phyloP scores from a whole-genome alignment of 2,329 filamentous ascomycete genomes.

The Zelopaecilomyces penicillatus region DNA sequence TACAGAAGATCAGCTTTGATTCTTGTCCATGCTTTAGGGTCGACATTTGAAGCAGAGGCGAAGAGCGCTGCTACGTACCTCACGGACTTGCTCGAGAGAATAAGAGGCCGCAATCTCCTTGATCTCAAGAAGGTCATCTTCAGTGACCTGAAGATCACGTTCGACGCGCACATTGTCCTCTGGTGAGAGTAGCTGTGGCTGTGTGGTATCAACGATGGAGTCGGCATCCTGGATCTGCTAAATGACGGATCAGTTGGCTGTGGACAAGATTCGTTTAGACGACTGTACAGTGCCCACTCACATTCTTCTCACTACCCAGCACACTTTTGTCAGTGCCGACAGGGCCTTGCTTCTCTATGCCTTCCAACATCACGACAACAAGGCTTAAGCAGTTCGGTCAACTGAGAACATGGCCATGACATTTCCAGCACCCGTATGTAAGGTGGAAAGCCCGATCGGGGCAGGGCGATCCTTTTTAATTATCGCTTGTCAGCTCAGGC shows the following conservation, averaged over 20 bases:
- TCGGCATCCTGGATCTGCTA: not conserved
- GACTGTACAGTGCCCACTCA: not conserved
- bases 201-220: not conserved
- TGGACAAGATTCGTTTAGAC: not conserved
- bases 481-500: no score
- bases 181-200: not conserved
- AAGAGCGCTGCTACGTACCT: conserved; percentile 11
- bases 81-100: conserved; percentile 24
- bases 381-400: no score
- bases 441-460: no score
- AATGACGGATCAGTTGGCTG: not conserved
- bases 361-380: not conserved
- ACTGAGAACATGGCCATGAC: no score
- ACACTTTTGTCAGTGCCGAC: not conserved
- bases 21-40: not conserved
- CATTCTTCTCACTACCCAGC: not conserved
- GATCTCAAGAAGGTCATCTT: conserved; percentile 34
- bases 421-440: no score
- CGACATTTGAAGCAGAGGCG: not conserved
- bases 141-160: conserved; percentile 21
- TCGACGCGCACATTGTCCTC: not conserved
- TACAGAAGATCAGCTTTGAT: not conserved
- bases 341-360: not conserved
- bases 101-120: conserved; percentile 27
- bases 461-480: no score